Conservation (phyloP, 352 stramenopile species). For the Lagenidium sp. region DNA sequence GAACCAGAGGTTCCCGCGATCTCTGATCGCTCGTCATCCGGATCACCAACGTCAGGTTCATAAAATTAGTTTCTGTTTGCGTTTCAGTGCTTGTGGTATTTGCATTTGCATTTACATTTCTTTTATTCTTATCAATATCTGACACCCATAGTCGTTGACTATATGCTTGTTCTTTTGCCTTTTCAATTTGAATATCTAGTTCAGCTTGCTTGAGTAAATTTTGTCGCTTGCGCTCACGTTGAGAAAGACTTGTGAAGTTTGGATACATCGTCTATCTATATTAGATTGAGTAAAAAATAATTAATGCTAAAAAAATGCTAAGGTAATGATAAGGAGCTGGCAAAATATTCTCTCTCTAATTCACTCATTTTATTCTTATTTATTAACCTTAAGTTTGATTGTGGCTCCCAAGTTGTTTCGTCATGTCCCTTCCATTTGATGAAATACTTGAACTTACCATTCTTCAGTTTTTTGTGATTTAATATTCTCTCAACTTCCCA, state of each 20-base stretch:
- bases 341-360: slow-evolving; percentile 1
- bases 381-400: slow-evolving; percentile 6
- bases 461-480: slow-evolving; percentile 5
- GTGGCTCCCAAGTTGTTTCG: slow-evolving; percentile 4
- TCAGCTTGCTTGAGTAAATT: slow-evolving; percentile 7
- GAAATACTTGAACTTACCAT: slow-evolving; percentile 8
- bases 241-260: slow-evolving; percentile 3
- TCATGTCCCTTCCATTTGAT: slow-evolving; percentile 5
- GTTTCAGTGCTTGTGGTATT: slow-evolving; percentile 1
- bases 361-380: slow-evolving; percentile 8
- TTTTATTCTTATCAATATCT: slow-evolving; percentile 14
- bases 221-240: slow-evolving; percentile 9
- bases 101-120: not conserved
- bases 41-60: not conserved
- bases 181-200: slow-evolving; percentile 5
- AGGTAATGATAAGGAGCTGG: not conserved
- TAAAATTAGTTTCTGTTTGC: slow-evolving; percentile 9
- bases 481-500: slow-evolving; percentile 7
- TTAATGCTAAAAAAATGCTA: not conserved
- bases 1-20: not conserved
- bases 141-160: slow-evolving; percentile 7
- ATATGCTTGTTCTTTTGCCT: slow-evolving; percentile 10
- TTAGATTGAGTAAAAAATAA: not conserved
- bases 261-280: slow-evolving; percentile 12
- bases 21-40: not conserved